Evolutionary conservation across 2,329 filamentous ascomycete genomes (phyloP), one percentile per base, ranked within the genome.

Genomic region (Helminthosporium solani): DNA sequence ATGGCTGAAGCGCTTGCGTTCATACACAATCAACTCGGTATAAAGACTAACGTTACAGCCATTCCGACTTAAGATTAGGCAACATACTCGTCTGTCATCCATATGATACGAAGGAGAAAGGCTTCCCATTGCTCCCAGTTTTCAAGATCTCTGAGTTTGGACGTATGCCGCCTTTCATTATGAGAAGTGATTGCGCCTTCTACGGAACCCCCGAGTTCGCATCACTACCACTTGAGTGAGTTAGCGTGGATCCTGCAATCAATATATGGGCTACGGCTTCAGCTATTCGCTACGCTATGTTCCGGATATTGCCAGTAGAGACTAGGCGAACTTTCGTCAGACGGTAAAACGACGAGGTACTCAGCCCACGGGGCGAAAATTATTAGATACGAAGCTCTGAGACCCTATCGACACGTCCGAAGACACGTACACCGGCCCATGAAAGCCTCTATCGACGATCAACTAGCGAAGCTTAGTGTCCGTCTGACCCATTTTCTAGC

Each of bases 21-120:
- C 33, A 15, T 68, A 2, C 62, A 66, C 21, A 55, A 59, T 21
- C 9, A 40, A 8, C 33, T 52, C 20, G 30, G 14, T 9, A n/a
- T n/a, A 16, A 35, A 14, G 30, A 37, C 12, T 23, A 19, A 1
- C 33, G 46, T 6, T 53, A 96, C 45, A 74, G 96, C 30, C 94
- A 97, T 64, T 90, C 90, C 25, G 94, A 97, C 64, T 76, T 97
- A 58, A 97, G 97, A 73, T 84, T 87, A 1, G 90, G 95, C 67
- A 97, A 97, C 66, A 94, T 94, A 59, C 82, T 97, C 2, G 82
- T 96, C 2, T 30, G 28, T 2, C n/a, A 38, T 1, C 52, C 53
- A 5, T 21, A 27, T 0, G 27, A 33, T n/a, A 50, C 33, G 28
- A 16, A 43, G 1, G 27, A 34, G 3, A 23, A 50, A n/a, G 33